Evolutionary conservation across 2,329 filamentous ascomycete genomes (phyloP).

Genomic region (Microcera coccophila): DNA sequence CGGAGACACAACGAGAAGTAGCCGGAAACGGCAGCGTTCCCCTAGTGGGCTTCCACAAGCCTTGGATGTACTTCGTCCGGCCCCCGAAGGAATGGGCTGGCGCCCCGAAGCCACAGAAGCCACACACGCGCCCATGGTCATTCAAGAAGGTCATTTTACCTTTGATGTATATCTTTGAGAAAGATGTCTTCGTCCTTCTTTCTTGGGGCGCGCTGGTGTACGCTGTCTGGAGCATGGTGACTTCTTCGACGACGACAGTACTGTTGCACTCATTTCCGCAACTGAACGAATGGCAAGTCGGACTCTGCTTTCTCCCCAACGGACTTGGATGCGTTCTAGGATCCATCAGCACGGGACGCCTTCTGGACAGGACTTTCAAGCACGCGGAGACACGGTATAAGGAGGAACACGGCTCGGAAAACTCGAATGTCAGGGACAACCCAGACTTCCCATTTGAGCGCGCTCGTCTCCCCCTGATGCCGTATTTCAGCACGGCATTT

Average conservation of each 20-base stretch:
- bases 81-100: constrained; percentile 1
- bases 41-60: constrained; percentile 25
- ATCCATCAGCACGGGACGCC: too few relatives aligned
- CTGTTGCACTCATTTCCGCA: constrained; percentile 27
- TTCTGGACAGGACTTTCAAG: too few relatives aligned
- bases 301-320: constrained; percentile 13
- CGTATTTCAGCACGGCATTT: constrained; percentile 38
- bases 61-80: constrained; percentile 13
- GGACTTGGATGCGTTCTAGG: too few relatives aligned
- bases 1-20: too few relatives aligned
- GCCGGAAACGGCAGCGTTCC: constrained; percentile 24
- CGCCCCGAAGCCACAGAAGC: too few relatives aligned
- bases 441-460: too few relatives aligned
- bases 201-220: constrained; percentile 37
- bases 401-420: too few relatives aligned
- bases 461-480: too few relatives aligned
- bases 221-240: constrained; percentile 46
- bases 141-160: constrained; percentile 37
- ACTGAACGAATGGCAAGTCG: constrained; percentile 11
- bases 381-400: too few relatives aligned
- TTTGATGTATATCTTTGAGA: constrained; percentile 37
- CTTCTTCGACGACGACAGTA: constrained; percentile 11
- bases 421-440: too few relatives aligned
- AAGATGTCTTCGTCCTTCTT: constrained; percentile 42
- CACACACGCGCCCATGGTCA: too few relatives aligned